Percentiles rank a stretch among this genome's conserved stretches.
Conservation (phyloP, 768 basidiomycete genomes). For the Gymnopilus junonius region DNA sequence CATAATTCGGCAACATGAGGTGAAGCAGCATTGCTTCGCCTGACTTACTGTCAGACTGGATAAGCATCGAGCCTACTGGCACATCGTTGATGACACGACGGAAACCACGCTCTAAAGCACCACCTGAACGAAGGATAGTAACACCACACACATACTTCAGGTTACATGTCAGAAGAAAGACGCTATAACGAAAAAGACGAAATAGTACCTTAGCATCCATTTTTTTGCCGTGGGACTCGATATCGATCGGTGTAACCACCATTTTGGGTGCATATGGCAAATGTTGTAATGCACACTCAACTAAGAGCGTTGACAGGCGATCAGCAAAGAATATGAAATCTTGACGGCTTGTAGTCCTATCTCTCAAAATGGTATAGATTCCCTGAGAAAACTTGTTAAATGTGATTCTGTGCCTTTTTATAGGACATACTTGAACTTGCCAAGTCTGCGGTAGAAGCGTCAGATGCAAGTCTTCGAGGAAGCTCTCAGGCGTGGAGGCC, state of each 20-base stretch:
- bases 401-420: not conserved
- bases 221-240: conserved; percentile 60
- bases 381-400: conserved; percentile 52
- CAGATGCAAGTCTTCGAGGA: conserved; percentile 53
- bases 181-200: not conserved
- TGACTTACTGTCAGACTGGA: conserved; percentile 83
- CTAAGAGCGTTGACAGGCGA: conserved; percentile 80
- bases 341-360: conserved; percentile 67
- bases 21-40: conserved; percentile 92
- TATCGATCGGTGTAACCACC: conserved; percentile 71
- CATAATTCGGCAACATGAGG: conserved; percentile 72
- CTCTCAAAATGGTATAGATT: conserved; percentile 86
- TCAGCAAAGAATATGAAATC: conserved; percentile 96
- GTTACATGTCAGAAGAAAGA: not conserved
- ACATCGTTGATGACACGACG: conserved; percentile 85
- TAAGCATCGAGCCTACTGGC: conserved; percentile 85
- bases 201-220: conserved; percentile 59
- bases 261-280: conserved; percentile 71
- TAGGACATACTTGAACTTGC: conserved; percentile 69
- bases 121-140: conserved; percentile 90
- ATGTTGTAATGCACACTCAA: conserved; percentile 82
- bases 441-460: conserved; percentile 76
- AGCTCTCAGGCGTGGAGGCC: conserved; percentile 40
- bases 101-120: conserved; percentile 91
- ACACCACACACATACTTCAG: conserved; percentile 82